These are phyloP conservation scores for Rhytidiadelphus loreus DNA, from an alignment of 225 moss, liverwort and hornwort species.

Conservation along the genomic window DNA sequence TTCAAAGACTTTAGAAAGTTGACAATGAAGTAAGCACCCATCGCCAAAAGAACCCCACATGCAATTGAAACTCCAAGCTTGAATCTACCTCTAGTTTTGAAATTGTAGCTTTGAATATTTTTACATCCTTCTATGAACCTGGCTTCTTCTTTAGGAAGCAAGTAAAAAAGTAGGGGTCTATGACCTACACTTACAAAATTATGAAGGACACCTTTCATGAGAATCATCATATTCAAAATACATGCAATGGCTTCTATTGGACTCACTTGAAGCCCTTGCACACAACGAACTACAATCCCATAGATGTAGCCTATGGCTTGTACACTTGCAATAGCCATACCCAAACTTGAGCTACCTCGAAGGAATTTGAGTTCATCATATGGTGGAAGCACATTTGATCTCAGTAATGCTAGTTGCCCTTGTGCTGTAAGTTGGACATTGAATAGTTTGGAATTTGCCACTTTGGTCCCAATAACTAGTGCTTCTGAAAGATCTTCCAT, in stretches of 20 bases:
- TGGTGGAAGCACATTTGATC: background rate
- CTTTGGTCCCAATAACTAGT: background rate
- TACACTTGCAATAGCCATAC: background rate
- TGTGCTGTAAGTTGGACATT: accelerated
- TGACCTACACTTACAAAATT: background rate
- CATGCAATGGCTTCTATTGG: background rate
- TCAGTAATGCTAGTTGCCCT: background rate
- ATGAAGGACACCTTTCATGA: background rate
- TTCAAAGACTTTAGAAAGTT: background rate
- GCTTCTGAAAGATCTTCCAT: no score
- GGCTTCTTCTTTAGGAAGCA: background rate
- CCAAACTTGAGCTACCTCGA: background rate
- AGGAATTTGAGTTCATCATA: background rate
- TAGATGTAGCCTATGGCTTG: background rate
- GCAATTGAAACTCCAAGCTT: background rate
- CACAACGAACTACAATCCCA: background rate
- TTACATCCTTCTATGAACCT: background rate
- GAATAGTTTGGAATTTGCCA: background rate
- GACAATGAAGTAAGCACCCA: background rate
- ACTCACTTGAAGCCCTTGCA: background rate
- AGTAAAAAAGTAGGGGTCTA: background rate
- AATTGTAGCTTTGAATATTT: accelerated
- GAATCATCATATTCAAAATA: background rate
- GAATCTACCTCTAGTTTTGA: accelerated
- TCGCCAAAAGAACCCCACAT: background rate